These are phyloP conservation scores for Paraconiothyrium sp. DNA, from an alignment of 2,329 filamentous ascomycete species.

Conservation along the genomic window DNA sequence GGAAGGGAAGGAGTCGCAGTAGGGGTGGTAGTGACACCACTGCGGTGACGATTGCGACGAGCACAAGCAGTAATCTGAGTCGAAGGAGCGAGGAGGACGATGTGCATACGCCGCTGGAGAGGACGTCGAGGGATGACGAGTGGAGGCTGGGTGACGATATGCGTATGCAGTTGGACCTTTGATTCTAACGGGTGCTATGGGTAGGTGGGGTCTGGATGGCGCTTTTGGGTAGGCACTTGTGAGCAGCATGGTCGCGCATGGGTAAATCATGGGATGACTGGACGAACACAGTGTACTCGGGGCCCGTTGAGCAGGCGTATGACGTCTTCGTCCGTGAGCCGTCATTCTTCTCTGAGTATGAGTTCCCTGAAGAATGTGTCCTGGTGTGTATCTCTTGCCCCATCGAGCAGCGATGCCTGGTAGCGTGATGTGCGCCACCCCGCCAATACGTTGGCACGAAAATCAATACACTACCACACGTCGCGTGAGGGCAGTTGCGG, in stretches of 20 bases:
- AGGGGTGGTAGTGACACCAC: constrained; percentile 42
- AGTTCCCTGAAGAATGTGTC: background rate
- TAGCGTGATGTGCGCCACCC: background rate
- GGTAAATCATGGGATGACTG: too few relatives aligned
- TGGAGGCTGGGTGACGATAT: constrained; percentile 88
- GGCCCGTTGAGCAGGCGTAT: background rate
- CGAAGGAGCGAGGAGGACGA: constrained; percentile 57
- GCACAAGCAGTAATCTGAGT: constrained; percentile 39
- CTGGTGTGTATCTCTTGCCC: background rate
- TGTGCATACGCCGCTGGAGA: constrained; percentile 59
- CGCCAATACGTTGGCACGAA: background rate
- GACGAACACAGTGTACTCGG: background rate
- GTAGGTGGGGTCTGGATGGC: background rate
- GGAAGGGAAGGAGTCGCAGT: constrained; percentile 36
- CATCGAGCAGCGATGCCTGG: background rate
- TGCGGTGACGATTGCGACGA: constrained; percentile 41
- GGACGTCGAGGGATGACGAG: constrained; percentile 63
- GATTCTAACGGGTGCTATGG: constrained; percentile 26
- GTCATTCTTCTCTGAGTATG: background rate
- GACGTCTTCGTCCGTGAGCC: background rate
- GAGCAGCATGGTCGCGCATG: too few relatives aligned
- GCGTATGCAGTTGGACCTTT: constrained; percentile 80
- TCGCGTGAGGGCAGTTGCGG: background rate
- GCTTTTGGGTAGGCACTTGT: background rate
- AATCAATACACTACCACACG: background rate